These are phyloP conservation scores for Lichtheimia ornata DNA, from an alignment of 371 early-diverging fungal species.

Conservation along the genomic window DNA sequence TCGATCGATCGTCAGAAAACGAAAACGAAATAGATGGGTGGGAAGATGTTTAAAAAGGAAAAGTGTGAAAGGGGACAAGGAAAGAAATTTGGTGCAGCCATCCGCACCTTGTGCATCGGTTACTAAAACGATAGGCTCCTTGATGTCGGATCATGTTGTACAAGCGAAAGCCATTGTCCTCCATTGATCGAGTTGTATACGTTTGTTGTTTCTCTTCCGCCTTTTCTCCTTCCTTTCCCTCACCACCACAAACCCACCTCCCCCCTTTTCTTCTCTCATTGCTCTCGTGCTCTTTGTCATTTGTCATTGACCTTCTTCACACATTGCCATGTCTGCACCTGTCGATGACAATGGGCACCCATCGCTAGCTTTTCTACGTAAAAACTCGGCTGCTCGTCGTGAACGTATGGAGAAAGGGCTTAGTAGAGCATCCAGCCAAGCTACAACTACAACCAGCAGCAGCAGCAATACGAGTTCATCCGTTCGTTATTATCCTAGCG, in stretches of 20 bases:
- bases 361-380: conserved; percentile 2
- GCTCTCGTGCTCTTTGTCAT: conserved; percentile 4
- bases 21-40: too few relatives aligned
- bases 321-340: conserved; percentile 7
- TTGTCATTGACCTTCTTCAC: neutral
- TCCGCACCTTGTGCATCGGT: neutral
- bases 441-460: conserved; percentile 10
- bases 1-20: too few relatives aligned
- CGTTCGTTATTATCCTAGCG: conserved; percentile 11
- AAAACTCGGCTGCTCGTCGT: conserved; percentile 4
- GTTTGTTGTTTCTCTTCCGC: neutral
- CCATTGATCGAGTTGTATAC: conserved; percentile 5
- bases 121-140: neutral
- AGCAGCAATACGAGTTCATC: conserved; percentile 5
- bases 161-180: conserved; percentile 10
- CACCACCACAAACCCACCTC: neutral
- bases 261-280: conserved; percentile 6
- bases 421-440: conserved; percentile 20
- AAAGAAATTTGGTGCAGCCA: neutral
- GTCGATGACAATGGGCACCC: conserved; percentile 19
- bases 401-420: conserved; percentile 1
- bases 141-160: conserved; percentile 9
- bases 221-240: conserved; percentile 1
- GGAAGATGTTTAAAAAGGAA: too few relatives aligned
- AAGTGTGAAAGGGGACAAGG: neutral